Evolutionary conservation across 2,329 filamentous ascomycete genomes (phyloP), one percentile per base, ranked within the genome.

Genomic region (Cucurbitaria berberidis): DNA sequence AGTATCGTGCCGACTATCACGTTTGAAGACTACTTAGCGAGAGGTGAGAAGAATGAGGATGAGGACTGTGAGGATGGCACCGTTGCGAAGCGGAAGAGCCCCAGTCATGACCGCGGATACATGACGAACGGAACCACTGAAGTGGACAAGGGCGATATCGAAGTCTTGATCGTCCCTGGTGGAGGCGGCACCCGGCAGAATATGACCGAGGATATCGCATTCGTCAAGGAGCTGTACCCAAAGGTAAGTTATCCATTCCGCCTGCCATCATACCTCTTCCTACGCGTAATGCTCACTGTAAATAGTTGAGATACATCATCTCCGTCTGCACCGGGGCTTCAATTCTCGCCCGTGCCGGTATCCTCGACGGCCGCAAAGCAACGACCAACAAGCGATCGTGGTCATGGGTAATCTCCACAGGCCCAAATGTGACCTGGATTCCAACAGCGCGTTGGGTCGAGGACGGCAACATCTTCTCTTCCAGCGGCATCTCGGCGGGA

Each of bases 361-460:
- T 89, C 1, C 70, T 90, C 11, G 80, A 89, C 51, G 82, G 83
- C 0, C 77, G 74, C 48, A 75, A 79, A 5, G 88, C 86, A 2
- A 90, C 88, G 0, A 87, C 86, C 5, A 90, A 90, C 67, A 90
- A 90, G 73, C 68, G 69, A 3, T 75, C 79, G 0, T 89, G 82
- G 79, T 6, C 52, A 0, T 72, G 66, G 65, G 80, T 82, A 1
- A 80, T 69, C 0, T 69, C 75, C 66, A 80, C 58, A 74, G 82
- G 2, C 70, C 80, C 0, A 69, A 80, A 21, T 78, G 85, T 7
- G 66, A 81, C 15, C 5, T 73, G 70, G 89, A 85, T 86, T 75
- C 85, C 45, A 67, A 77, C 4, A 70, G 78, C 41, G 81, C 78
- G 87, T 35, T 89, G 85, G 83, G 82, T 88, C 0, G 74, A 78